Evolutionary conservation across 352 stramenopile species (phyloP).

Genomic region (Phytophthora constricta): DNA sequence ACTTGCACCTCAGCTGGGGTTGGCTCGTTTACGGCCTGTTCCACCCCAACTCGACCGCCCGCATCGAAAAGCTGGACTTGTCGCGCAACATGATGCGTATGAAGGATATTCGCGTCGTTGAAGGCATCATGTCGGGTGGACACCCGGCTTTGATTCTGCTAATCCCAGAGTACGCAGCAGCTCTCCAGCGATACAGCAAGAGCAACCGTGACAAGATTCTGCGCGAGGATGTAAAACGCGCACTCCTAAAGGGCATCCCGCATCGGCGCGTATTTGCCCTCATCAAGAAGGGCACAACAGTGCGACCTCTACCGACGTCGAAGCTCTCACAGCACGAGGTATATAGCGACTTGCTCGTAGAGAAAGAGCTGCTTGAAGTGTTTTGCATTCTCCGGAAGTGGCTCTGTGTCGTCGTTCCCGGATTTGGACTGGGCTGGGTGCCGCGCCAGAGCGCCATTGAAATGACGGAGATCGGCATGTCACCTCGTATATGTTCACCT

Average conservation of each 20-base stretch:
- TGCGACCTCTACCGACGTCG: constrained; percentile 51
- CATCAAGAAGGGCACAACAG: constrained; percentile 51
- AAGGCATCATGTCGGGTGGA: constrained; percentile 59
- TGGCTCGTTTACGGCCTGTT: constrained; percentile 64
- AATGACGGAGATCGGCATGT: constrained; percentile 62
- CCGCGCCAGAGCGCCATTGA: constrained; percentile 51
- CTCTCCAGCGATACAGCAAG: constrained; percentile 58
- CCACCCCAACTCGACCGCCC: constrained; percentile 59
- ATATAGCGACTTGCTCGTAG: constrained; percentile 45
- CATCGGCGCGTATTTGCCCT: constrained; percentile 53
- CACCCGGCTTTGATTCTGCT: constrained; percentile 57
- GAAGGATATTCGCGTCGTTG: constrained; percentile 57
- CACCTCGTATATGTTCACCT: constrained; percentile 54
- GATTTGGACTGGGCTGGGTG: constrained; percentile 64
- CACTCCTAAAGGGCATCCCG: constrained; percentile 58
- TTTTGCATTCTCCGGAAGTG: constrained; percentile 65
- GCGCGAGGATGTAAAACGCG: constrained; percentile 55
- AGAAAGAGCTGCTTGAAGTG: constrained; percentile 58
- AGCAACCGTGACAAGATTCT: constrained; percentile 56
- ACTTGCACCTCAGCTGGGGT: constrained; percentile 57
- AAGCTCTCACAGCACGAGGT: constrained; percentile 51
- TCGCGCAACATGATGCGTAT: constrained; percentile 65
- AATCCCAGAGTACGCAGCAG: constrained; percentile 52
- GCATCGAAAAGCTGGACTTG: constrained; percentile 49
- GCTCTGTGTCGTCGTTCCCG: constrained; percentile 58